Conservation (phyloP, 2,329 filamentous ascomycete genomes). For the Diplodia scrobiculata region DNA sequence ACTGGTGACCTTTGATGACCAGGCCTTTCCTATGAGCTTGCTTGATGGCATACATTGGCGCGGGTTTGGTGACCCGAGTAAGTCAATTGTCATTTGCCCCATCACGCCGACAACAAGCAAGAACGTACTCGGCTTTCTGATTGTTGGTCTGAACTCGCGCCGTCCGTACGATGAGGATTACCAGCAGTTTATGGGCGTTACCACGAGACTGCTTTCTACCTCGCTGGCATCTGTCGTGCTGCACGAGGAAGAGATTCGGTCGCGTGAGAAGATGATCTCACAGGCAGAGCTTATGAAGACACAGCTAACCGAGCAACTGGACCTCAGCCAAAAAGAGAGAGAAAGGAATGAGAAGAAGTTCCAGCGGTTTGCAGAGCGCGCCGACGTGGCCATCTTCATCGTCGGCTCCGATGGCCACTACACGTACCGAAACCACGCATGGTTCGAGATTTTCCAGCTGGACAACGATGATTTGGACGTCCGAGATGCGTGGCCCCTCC, state of each 20-base stretch:
- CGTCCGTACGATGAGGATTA: slow-evolving; percentile 46
- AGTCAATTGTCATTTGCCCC: slow-evolving; percentile 42
- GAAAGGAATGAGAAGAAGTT: slow-evolving; percentile 44
- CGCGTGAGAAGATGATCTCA: slow-evolving; percentile 41
- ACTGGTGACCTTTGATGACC: slow-evolving; percentile 38
- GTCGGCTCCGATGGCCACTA: slow-evolving; percentile 41
- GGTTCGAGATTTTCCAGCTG: slow-evolving; percentile 42
- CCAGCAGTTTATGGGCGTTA: slow-evolving; percentile 43
- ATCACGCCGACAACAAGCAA: slow-evolving; percentile 42
- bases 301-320: slow-evolving; percentile 37
- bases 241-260: slow-evolving; percentile 44
- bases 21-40: slow-evolving; percentile 36
- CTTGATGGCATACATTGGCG: slow-evolving; percentile 39
- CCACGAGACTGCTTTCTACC: slow-evolving; percentile 44
- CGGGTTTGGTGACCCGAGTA: slow-evolving; percentile 43
- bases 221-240: slow-evolving; percentile 46
- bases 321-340: slow-evolving; percentile 37
- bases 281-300: slow-evolving; percentile 43
- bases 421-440: slow-evolving; percentile 48
- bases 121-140: slow-evolving; percentile 45
- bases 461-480: slow-evolving; percentile 33
- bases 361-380: slow-evolving; percentile 44
- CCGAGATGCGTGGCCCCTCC: slow-evolving; percentile 33
- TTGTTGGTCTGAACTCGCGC: slow-evolving; percentile 46
- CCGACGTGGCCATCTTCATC: slow-evolving; percentile 49